A percentile compares a stretch with the other conserved stretches of the same genome.
These are phyloP conservation scores for Melanogaster broomeanus DNA, from an alignment of 768 basidiomycete genomes.

Conservation along the genomic window DNA sequence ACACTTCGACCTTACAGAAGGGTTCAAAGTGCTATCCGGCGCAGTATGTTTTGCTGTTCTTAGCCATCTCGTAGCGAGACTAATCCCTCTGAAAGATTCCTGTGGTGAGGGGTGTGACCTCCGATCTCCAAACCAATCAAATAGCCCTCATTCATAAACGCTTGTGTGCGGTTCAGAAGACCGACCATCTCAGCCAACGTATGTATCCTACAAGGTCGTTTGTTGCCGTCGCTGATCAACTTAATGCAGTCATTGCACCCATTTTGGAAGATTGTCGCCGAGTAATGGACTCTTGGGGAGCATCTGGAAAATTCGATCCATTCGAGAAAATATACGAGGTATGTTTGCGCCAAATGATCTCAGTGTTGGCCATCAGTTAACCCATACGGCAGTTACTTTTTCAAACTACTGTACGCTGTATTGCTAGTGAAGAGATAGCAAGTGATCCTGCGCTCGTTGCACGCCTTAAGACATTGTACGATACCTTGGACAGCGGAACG, in stretches of 20 bases:
- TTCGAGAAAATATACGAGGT: constrained; percentile 73
- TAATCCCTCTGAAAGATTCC: constrained; percentile 54
- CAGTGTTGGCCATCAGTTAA: constrained; percentile 5
- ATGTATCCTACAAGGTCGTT: constrained; percentile 28
- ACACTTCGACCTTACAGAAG: constrained; percentile 75
- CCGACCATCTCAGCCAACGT: constrained; percentile 62
- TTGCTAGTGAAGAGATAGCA: constrained; percentile 70
- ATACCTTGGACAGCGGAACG: constrained; percentile 66
- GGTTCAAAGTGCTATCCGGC: constrained; percentile 77
- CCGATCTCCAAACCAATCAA: constrained; percentile 61
- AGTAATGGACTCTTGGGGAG: constrained; percentile 66
- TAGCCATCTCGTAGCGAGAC: constrained; percentile 15
- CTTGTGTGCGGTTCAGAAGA: constrained; percentile 61
- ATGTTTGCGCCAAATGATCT: constrained; percentile 20
- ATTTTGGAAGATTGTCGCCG: constrained; percentile 66
- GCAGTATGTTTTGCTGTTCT: constrained; percentile 50
- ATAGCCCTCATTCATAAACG: constrained; percentile 73
- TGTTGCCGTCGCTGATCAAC: constrained; percentile 8
- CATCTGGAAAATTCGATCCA: constrained; percentile 66
- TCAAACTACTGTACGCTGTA: constrained; percentile 68
- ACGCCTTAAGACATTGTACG: constrained; percentile 65
- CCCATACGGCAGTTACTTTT: constrained; percentile 56
- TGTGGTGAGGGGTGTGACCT: constrained; percentile 73
- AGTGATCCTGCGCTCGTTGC: constrained; percentile 61
- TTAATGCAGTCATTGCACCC: constrained; percentile 57